Evolutionary conservation across 2,329 filamentous ascomycete genomes (phyloP).

Genomic region (Colletotrichum truncatum): DNA sequence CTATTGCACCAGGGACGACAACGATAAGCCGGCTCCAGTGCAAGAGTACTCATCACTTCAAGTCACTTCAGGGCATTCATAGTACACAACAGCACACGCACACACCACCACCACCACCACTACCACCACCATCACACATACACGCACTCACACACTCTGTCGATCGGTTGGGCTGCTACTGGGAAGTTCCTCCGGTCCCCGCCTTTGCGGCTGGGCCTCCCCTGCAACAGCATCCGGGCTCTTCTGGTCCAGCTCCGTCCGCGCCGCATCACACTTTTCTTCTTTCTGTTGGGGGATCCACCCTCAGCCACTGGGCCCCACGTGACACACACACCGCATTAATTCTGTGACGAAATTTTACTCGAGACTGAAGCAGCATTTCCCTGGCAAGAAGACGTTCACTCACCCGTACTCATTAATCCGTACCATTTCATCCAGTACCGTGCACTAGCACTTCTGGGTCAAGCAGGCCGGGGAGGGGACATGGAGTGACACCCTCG

Average conservation of each 20-base stretch:
- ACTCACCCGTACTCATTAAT: not conserved
- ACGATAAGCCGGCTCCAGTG: not conserved
- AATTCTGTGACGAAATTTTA: constrained; percentile 19
- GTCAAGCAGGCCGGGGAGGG: not conserved
- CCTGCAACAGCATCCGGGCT: constrained; percentile 18
- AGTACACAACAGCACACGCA: too few species aligned
- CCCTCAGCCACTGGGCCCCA: constrained; percentile 26
- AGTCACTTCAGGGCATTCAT: not conserved
- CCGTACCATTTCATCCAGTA: not conserved
- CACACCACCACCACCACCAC: too few species aligned
- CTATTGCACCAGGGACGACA: not conserved
- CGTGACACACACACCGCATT: constrained; percentile 31
- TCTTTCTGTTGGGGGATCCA: constrained; percentile 17
- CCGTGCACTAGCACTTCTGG: not conserved
- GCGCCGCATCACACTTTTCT: constrained; percentile 28
- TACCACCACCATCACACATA: too few species aligned
- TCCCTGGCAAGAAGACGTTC: not conserved
- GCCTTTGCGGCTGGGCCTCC: constrained; percentile 11
- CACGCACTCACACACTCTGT: too few species aligned
- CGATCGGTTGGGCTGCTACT: constrained; percentile 26
- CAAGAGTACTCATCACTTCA: not conserved
- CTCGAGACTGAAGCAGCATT: constrained; percentile 10
- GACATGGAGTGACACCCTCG: not conserved
- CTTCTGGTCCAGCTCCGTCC: constrained; percentile 21
- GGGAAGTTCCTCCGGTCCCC: not conserved